A percentile compares a stretch with the other conserved stretches of the same genome.
Evolutionary conservation across 257 asterid species (phyloP).

Genomic region (Capsicum pubescens): DNA sequence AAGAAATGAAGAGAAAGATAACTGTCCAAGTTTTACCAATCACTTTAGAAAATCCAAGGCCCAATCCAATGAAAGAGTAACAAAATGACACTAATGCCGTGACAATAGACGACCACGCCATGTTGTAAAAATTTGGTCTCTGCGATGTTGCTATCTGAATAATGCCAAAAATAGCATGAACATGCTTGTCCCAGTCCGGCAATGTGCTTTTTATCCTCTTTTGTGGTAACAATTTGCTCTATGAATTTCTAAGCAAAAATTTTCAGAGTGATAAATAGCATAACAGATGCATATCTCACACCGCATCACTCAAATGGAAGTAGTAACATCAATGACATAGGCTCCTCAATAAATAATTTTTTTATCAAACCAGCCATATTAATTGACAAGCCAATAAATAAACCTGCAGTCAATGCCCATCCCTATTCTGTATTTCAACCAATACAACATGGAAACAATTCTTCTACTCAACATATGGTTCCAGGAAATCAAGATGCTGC

Average conservation of each 20-base stretch:
- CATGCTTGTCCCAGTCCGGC: no score
- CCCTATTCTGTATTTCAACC: constrained; percentile 43
- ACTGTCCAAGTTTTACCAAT: constrained; percentile 48
- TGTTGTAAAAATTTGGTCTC: no score
- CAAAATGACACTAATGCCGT: no score
- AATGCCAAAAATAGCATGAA: no score
- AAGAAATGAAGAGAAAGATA: background rate
- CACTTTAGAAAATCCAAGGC: constrained; percentile 73
- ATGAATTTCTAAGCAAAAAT: no score
- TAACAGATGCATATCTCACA: background rate
- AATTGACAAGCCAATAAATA: constrained; percentile 33
- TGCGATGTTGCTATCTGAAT: no score
- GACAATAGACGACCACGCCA: no score
- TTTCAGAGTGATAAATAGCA: constrained; percentile 14
- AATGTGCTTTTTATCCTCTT: no score
- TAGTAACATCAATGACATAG: constrained; percentile 56
- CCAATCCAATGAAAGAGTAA: constrained; percentile 27
- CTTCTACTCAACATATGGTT: constrained; percentile 36
- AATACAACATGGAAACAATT: constrained; percentile 39
- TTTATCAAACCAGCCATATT: constrained; percentile 40
- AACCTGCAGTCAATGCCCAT: constrained; percentile 35
- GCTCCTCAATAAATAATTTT: constrained; percentile 52
- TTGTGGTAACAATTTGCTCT: no score
- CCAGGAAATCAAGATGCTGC: constrained; percentile 40
- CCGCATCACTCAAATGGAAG: constrained; percentile 45